Evolutionary conservation across 495 filamentous ascomycete species (phyloP).

Genomic region (Penicillium maclennaniae): DNA sequence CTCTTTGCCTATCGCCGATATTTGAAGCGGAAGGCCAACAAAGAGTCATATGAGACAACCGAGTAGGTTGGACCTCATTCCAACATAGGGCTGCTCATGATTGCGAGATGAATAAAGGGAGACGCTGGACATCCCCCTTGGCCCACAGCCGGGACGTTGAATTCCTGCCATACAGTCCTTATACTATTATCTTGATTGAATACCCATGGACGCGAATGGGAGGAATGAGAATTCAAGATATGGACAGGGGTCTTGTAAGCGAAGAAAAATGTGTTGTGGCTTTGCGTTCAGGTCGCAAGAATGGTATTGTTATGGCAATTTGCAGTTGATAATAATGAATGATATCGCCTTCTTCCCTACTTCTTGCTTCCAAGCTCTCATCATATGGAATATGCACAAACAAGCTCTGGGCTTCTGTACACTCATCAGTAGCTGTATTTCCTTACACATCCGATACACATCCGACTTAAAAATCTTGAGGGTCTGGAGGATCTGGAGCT

Average conservation of each 20-base stretch:
- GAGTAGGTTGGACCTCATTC: not conserved
- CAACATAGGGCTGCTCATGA: not conserved
- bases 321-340: constrained; percentile 3
- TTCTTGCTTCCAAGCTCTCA: not conserved
- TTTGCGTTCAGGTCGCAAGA: not conserved
- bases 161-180: not conserved
- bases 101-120: not conserved
- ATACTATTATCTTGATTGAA: not conserved
- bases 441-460: not conserved
- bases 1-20: constrained; percentile 44
- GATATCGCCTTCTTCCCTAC: constrained; percentile 1
- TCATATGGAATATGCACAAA: not conserved
- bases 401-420: too few species aligned
- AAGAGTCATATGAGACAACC: constrained; percentile 24
- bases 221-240: not conserved
- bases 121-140: not conserved
- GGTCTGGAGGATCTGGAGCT: too few species aligned
- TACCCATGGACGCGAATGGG: not conserved
- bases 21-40: constrained; percentile 33
- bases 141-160: not conserved
- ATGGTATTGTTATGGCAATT: not conserved
- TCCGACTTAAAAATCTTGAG: not conserved
- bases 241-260: not conserved
- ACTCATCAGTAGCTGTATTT: not conserved
- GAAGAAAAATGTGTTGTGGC: not conserved